Percentiles rank a stretch among this genome's conserved stretches.
Evolutionary conservation across 2,329 filamentous ascomycete genomes (phyloP).

Genomic region (Paramyrothecium roridum): DNA sequence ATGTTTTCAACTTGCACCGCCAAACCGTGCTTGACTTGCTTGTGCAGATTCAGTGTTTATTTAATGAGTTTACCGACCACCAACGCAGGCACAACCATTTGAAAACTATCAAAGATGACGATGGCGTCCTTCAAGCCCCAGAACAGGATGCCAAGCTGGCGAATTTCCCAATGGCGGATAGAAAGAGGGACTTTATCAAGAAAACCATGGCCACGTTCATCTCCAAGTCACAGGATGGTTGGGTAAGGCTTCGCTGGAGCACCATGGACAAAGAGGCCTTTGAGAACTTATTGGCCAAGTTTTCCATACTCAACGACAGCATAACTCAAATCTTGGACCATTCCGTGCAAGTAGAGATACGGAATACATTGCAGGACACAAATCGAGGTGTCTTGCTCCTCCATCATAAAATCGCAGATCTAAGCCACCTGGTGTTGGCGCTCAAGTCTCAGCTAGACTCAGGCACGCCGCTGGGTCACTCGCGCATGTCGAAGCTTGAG

Average conservation of each 20-base stretch:
- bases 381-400: conserved; percentile 44
- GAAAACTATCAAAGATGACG: conserved; percentile 26
- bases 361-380: conserved; percentile 44
- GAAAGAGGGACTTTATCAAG: conserved; percentile 38
- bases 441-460: conserved; percentile 39
- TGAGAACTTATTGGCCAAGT: conserved; percentile 39
- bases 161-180: conserved; percentile 39
- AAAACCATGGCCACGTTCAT: conserved; percentile 37
- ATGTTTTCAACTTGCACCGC: conserved; percentile 44
- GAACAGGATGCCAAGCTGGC: conserved; percentile 41
- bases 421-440: conserved; percentile 42
- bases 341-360: conserved; percentile 43
- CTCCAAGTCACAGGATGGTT: conserved; percentile 29
- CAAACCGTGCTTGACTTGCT: conserved; percentile 46
- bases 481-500: conserved; percentile 29
- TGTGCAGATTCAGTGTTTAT: conserved; percentile 43
- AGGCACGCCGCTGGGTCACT: conserved; percentile 13
- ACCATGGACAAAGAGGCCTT: conserved; percentile 44
- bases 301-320: conserved; percentile 42
- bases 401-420: conserved; percentile 41
- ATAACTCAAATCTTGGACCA: conserved; percentile 46
- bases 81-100: conserved; percentile 36
- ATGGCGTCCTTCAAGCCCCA: conserved; percentile 30
- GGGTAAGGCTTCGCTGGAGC: conserved; percentile 38
- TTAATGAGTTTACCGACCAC: conserved; percentile 41